Percentiles rank a stretch among this genome's conserved stretches.
Conservation (phyloP, 1,139 yeast species). For the Debaryomyces sp. region DNA sequence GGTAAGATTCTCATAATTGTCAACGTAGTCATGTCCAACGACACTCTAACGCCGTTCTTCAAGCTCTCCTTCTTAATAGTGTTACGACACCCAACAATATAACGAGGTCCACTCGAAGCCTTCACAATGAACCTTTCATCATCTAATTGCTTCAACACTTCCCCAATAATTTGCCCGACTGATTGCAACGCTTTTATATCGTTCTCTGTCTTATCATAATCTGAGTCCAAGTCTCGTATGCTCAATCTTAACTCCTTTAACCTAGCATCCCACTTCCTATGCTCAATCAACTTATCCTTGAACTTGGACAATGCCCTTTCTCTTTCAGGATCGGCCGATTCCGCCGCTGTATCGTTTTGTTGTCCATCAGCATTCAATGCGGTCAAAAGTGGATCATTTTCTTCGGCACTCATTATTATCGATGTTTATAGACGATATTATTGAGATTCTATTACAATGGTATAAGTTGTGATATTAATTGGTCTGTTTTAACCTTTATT, state of each 20-base stretch:
- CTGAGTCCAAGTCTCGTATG: conserved; percentile 81
- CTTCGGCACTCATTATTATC: conserved; percentile 54
- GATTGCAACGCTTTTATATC: conserved; percentile 97
- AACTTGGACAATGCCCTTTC: conserved; percentile 78
- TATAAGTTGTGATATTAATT: not conserved
- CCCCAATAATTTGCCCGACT: conserved; percentile 97
- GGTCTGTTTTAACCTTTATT: not conserved
- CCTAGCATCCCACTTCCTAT: conserved; percentile 92
- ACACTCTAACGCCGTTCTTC: conserved; percentile 94
- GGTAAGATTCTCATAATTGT: conserved; percentile 98
- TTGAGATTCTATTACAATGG: not conserved
- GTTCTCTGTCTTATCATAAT: conserved; percentile 91
- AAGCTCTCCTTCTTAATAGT: conserved; percentile 82
- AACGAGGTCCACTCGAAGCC: conserved; percentile 97
- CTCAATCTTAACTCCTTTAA: conserved; percentile 82
- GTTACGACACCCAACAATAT: conserved; percentile 96
- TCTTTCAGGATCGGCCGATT: conserved; percentile 69
- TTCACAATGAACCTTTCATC: conserved; percentile 95
- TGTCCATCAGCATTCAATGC: conserved; percentile 57
- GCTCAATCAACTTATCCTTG: conserved; percentile 87
- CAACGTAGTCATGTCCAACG: conserved; percentile 95
- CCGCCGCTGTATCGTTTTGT: conserved; percentile 18
- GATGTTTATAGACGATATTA: not conserved
- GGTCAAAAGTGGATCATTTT: conserved; percentile 71
- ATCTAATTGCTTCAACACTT: conserved; percentile 92